Percentiles rank a stretch among this genome's conserved stretches.
These are phyloP conservation scores for Glarea lozoyensis DNA, from an alignment of 495 filamentous ascomycete species.

Conservation along the genomic window DNA sequence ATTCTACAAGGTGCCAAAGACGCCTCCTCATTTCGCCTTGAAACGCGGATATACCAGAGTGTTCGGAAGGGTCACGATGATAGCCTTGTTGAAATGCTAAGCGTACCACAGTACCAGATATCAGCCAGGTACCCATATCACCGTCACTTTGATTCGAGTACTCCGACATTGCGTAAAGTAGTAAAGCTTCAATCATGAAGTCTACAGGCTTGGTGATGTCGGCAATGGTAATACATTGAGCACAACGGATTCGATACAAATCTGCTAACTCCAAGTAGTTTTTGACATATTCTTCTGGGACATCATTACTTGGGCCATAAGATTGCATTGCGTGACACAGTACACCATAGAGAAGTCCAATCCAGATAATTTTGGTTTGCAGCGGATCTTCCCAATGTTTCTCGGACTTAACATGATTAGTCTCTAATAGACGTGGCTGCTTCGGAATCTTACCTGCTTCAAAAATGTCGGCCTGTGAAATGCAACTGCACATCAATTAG, in stretches of 20 bases:
- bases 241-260: conserved; percentile 13
- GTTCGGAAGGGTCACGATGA: conserved; percentile 42
- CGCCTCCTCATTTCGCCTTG: conserved; percentile 50
- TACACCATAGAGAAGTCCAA: conserved; percentile 36
- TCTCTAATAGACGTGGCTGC: background rate
- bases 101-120: conserved; percentile 36
- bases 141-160: conserved; percentile 34
- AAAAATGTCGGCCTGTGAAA: conserved; percentile 18
- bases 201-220: conserved; percentile 34
- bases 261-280: conserved; percentile 13
- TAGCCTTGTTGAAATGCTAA: conserved; percentile 47
- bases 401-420: conserved; percentile 27
- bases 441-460: conserved; percentile 11
- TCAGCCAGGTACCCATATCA: conserved; percentile 39
- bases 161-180: conserved; percentile 35
- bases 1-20: conserved; percentile 33
- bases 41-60: conserved; percentile 41
- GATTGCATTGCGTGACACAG: conserved; percentile 33
- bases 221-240: conserved; percentile 32
- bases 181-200: conserved; percentile 37
- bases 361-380: conserved; percentile 33
- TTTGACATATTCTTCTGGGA: conserved; percentile 20
- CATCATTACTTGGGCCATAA: conserved; percentile 22
- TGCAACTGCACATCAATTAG: no score
- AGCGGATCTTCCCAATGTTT: conserved; percentile 35